Conservation (phyloP, 371 early-diverging fungal genomes). For the Dinochytrium kinnereticum region DNA sequence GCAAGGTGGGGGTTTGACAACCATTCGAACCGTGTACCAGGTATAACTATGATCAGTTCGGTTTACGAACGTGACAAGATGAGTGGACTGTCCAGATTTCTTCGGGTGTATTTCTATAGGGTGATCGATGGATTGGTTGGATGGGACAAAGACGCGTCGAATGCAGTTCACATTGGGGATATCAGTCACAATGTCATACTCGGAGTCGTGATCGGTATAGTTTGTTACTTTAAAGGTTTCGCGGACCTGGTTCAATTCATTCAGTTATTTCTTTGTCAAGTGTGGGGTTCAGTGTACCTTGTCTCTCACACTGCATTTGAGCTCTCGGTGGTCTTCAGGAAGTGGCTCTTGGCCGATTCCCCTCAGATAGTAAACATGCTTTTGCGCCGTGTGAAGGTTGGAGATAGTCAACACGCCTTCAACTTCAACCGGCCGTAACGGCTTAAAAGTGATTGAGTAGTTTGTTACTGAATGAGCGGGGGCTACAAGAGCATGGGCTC, state of each 20-base stretch:
- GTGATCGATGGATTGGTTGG: constrained; percentile 31
- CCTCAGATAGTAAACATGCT: constrained; percentile 44
- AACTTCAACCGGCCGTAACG: constrained; percentile 38
- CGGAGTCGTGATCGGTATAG: constrained; percentile 39
- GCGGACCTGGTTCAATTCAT: constrained; percentile 23
- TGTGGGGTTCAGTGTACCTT: constrained; percentile 19
- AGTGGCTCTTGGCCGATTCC: constrained; percentile 50
- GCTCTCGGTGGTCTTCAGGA: constrained; percentile 45
- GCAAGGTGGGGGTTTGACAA: constrained; percentile 36
- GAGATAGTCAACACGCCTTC: constrained; percentile 40
- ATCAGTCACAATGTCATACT: constrained; percentile 52
- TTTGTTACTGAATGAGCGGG: constrained; percentile 38
- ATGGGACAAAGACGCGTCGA: constrained; percentile 28
- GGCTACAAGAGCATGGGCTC: constrained; percentile 36
- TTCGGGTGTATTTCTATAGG: constrained; percentile 26
- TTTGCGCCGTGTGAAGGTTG: constrained; percentile 50
- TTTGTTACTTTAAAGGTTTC: constrained; percentile 43
- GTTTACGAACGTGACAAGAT: constrained; percentile 47
- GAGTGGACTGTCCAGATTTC: constrained; percentile 33
- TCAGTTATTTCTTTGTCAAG: too few relatives aligned
- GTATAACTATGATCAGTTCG: constrained; percentile 39
- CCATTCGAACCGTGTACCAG: constrained; percentile 47
- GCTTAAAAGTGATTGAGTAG: constrained; percentile 45
- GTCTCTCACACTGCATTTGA: constrained; percentile 43
- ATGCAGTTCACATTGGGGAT: constrained; percentile 33